Evolutionary conservation across 2,329 filamentous ascomycete species (phyloP), one percentile per base, ranked within the genome.

Genomic region (Lasiodiplodia sp.): DNA sequence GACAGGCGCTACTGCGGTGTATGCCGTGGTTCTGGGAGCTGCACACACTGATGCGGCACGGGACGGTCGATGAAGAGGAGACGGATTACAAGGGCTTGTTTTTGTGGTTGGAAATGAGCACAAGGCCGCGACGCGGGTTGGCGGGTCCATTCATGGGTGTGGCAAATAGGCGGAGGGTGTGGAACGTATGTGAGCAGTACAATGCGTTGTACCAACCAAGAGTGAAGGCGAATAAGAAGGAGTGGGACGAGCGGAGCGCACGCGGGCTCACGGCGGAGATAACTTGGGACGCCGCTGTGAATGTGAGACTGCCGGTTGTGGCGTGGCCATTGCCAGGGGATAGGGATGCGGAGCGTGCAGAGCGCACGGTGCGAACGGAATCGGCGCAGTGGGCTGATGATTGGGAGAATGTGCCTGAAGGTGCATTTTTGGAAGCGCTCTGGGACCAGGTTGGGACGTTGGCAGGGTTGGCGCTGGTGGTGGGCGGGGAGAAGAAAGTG

Each of bases 141-240:
- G 64, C 63, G n/a, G 73, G 73, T 1, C 71, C 72, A 1, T 73
- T 76, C 8, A 72, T 77, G 71, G 71, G 71, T 5, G 69, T 79
- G 62, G 77, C 77, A 25, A 79, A 79, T 67, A 74, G 77, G 10
- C 70, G 75, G 16, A 73, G 77, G 28, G 77, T 79, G 12, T 79
- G 77, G 76, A 55, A 51, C 1, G 71, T 65, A n/a, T 65, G 66
- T 14, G 65, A 70, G 23, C 49, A 66, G 38, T 56, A 64, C 12
- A 38, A 28, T 10, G 44, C 44, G 11, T 3, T 56, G 12, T 68
- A 69, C 25, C 16, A 49, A 14, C 21, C 12, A 12, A 18, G 56
- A 3, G 11, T 56, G 31, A 64, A 38, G 6, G 7, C 18, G 12
- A 4, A 12, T 6, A 38, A 31, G 51, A 21, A 11, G 16, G 67